phyloP scores from a whole-genome alignment of 805 yeast species.

The Yarrowia sp. region DNA sequence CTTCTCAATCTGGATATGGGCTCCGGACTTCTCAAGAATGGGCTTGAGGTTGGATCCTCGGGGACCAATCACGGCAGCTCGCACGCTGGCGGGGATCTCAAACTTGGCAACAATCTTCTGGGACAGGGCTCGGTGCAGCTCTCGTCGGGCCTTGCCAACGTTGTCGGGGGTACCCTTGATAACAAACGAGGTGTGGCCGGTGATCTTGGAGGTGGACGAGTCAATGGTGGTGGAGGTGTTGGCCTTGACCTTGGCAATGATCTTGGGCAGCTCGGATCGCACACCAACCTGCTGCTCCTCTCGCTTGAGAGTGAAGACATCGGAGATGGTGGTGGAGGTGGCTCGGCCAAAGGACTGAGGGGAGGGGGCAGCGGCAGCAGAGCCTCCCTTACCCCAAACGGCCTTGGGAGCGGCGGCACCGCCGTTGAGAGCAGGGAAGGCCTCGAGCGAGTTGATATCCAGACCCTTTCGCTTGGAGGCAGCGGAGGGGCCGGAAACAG shows the following conservation, averaged over 20 bases:
- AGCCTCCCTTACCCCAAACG: constrained; percentile 29
- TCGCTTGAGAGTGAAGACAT: constrained; percentile 70
- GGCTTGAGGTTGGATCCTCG: constrained; percentile 81
- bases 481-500: constrained; percentile 12
- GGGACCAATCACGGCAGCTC: constrained; percentile 80
- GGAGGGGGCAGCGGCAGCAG: constrained; percentile 26
- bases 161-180: constrained; percentile 69
- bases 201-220: constrained; percentile 71
- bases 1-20: constrained; percentile 64
- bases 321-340: constrained; percentile 63
- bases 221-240: constrained; percentile 66
- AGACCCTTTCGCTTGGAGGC: constrained; percentile 26
- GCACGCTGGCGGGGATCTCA: constrained; percentile 68
- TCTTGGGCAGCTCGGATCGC: constrained; percentile 64
- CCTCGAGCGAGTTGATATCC: constrained; percentile 27
- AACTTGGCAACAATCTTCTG: constrained; percentile 63
- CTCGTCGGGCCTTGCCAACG: constrained; percentile 68
- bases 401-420: constrained; percentile 21
- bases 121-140: constrained; percentile 69
- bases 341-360: constrained; percentile 33
- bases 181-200: constrained; percentile 77
- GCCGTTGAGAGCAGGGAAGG: constrained; percentile 29
- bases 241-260: constrained; percentile 60
- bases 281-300: constrained; percentile 61
- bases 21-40: constrained; percentile 63